Percentiles rank a stretch among this genome's conserved stretches.
These are phyloP conservation scores for Oryza punctata DNA, from an alignment of 176 grass and related monocot genomes.

Conservation along the genomic window DNA sequence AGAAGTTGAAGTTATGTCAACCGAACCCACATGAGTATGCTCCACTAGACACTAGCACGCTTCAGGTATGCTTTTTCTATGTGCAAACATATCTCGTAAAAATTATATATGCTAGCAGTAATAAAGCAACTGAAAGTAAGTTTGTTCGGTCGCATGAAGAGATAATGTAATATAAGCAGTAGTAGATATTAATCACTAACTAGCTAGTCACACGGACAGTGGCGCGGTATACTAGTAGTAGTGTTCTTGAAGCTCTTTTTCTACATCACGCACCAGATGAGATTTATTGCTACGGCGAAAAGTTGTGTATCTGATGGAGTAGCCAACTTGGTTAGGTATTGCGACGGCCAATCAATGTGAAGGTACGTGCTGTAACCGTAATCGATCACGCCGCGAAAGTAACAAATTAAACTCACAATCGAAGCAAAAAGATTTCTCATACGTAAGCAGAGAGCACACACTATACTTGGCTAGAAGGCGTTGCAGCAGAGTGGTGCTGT, in stretches of 20 bases:
- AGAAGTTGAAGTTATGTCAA: too few species aligned
- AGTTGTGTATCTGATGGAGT: background rate
- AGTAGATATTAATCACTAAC: too few species aligned
- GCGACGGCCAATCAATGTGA: background rate
- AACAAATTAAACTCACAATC: background rate
- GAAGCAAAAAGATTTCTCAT: background rate
- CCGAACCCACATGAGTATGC: background rate
- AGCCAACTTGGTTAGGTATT: background rate
- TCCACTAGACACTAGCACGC: background rate
- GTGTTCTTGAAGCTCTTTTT: background rate
- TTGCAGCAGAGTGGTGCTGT: slow-evolving; percentile 11
- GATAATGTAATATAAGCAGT: background rate
- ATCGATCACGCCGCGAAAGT: background rate
- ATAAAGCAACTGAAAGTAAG: background rate
- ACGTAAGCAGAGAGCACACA: background rate
- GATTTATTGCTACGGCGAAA: background rate
- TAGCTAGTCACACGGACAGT: background rate
- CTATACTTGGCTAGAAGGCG: background rate
- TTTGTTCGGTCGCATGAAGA: background rate
- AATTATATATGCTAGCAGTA: background rate
- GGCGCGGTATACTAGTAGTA: background rate
- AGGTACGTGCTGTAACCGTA: background rate
- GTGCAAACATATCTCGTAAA: background rate
- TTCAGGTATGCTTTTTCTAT: background rate
- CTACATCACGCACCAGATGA: background rate